Conservation (phyloP, 352 stramenopile genomes). For the Stephanocyclus meneghinianus region DNA sequence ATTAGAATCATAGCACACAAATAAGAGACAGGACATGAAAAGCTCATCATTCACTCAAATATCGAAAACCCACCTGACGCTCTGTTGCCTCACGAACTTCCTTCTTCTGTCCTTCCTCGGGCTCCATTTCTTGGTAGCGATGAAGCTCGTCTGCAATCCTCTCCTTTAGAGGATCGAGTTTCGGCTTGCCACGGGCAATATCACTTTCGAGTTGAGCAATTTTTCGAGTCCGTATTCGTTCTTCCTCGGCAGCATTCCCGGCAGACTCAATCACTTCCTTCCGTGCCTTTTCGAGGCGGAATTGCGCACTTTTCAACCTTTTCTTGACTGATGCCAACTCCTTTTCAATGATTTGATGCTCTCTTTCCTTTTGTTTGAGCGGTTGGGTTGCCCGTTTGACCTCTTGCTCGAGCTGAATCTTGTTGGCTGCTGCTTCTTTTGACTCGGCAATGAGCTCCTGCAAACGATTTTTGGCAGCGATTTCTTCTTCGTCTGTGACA, state of each 20-base stretch:
- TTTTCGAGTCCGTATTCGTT: slow-evolving; percentile 39
- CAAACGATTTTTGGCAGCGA: slow-evolving; percentile 37
- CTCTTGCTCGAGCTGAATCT: slow-evolving; percentile 63
- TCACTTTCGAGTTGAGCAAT: slow-evolving; percentile 60
- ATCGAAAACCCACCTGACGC: not conserved
- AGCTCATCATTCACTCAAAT: not conserved
- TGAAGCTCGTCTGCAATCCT: slow-evolving; percentile 36
- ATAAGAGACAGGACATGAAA: not conserved
- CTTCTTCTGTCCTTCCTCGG: slow-evolving; percentile 28
- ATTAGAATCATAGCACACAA: not conserved
- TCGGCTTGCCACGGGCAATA: slow-evolving; percentile 47
- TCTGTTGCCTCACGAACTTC: slow-evolving; percentile 37
- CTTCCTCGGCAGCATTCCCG: slow-evolving; percentile 64
- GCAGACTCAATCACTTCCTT: slow-evolving; percentile 60
- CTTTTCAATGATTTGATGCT: slow-evolving; percentile 59
- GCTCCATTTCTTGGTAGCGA: slow-evolving; percentile 63
- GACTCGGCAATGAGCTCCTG: slow-evolving; percentile 44
- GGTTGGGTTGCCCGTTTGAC: slow-evolving; percentile 56
- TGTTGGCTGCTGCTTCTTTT: slow-evolving; percentile 34
- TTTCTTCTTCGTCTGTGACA: slow-evolving; percentile 55
- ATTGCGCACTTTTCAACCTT: slow-evolving; percentile 40
- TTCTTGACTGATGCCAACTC: slow-evolving; percentile 48
- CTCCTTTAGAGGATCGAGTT: slow-evolving; percentile 58
- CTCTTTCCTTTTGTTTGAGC: slow-evolving; percentile 57
- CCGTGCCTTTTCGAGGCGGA: slow-evolving; percentile 55